Conservation (phyloP, 768 basidiomycete species). For the Tricholoma sp. region DNA sequence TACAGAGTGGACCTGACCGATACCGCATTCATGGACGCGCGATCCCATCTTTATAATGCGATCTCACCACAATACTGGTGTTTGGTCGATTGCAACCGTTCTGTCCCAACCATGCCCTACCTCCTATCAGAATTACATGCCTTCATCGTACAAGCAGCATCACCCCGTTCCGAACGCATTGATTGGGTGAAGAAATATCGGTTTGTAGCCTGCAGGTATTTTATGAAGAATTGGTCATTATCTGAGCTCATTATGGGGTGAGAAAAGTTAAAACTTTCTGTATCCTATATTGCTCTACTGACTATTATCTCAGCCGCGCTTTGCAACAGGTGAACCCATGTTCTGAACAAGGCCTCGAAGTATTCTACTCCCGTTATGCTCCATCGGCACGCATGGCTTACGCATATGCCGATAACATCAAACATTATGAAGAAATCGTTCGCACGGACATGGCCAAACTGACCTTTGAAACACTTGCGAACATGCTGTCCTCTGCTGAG, state of each 20-base stretch:
- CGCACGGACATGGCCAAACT: not conserved
- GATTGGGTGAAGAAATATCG: not conserved
- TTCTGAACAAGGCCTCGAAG: not conserved
- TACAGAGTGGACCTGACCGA: not conserved
- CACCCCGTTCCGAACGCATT: not conserved
- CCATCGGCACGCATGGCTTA: not conserved
- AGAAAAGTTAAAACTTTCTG: not conserved
- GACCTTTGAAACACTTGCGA: not conserved
- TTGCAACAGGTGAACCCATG: not conserved
- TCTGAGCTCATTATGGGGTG: not conserved
- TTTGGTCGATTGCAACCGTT: not conserved
- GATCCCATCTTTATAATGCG: not conserved
- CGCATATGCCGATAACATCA: not conserved
- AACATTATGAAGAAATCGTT: not conserved
- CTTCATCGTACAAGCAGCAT: not conserved
- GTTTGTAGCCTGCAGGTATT: not conserved
- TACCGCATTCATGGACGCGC: not conserved
- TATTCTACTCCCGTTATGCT: not conserved
- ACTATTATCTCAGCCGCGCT: not conserved
- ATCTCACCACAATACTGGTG: not conserved
- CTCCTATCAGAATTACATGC: not conserved
- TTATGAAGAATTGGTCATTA: not conserved
- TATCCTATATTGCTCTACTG: not conserved
- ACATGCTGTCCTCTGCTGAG: not conserved
- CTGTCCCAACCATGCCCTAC: not conserved